Evolutionary conservation across 176 grass and related monocot species (phyloP), one percentile per base, ranked within the genome.

Genomic region (Tillandsia fasciculata): DNA sequence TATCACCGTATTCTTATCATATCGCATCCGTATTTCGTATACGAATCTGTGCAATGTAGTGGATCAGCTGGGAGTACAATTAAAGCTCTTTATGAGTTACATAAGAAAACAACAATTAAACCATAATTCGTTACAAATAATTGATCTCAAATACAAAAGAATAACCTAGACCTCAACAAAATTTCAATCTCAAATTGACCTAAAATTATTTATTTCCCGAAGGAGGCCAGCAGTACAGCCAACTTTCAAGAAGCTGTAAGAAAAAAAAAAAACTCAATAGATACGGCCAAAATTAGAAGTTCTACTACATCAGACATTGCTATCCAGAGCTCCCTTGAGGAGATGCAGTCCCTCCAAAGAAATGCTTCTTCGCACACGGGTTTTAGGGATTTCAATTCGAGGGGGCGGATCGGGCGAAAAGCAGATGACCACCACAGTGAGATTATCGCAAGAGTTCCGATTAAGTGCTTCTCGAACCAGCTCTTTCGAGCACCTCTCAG

Each of bases 291-390:
- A 67, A 10, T 17, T 59, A 27, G 14, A 42, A 50, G 52, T 23
- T 53, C 48, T 61, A 27, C 52, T 24, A 69, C 54, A 83, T 91
- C 78, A 91, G 52, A 42, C 18, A 80, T 91, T 83, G 78, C 73
- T 86, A 56, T 96, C 88, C 48, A 96, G 74, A 77, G 92, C 92
- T 66, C 88, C 92, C 77, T 74, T 88, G 10, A 96, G 52, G 52
- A 76, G 70, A 87, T 91, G 80, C 79, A 96, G 65, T 1, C 83
- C 88, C 72, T 96, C 92, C 83, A 96, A 82, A 0, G 92, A 96
- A 53, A 96, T 96, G 72, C 92, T 91, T 81, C 86, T 88, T 10
- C 92, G 86, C 50, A 89, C 86, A 52, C 83, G 70, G 67, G 78
- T 88, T 75, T 86, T 86, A 48, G 92, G 85, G 50, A 96, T 49